These are phyloP conservation scores for Penicillium malachiteum DNA, from an alignment of 495 filamentous ascomycete species.

Conservation along the genomic window DNA sequence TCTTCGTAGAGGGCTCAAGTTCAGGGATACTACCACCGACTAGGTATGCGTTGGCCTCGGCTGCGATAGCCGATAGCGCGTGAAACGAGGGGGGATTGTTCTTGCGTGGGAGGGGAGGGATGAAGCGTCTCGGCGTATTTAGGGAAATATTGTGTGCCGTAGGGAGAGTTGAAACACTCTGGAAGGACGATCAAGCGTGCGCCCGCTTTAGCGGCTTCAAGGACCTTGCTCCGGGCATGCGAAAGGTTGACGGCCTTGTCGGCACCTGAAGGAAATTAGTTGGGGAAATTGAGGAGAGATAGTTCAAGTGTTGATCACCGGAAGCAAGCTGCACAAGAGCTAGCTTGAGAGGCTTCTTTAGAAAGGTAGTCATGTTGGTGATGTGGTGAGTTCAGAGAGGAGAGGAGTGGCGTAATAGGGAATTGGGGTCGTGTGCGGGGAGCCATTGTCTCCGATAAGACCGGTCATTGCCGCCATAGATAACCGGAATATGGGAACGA, in stretches of 20 bases:
- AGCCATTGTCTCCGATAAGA: no score
- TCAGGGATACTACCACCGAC: conserved; percentile 95
- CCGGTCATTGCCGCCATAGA: no score
- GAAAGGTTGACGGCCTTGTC: conserved; percentile 85
- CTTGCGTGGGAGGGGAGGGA: conserved; percentile 68
- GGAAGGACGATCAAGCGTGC: conserved; percentile 63
- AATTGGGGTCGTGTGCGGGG: no score
- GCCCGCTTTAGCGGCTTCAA: conserved; percentile 72
- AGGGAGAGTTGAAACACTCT: conserved; percentile 98
- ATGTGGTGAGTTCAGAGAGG: no score
- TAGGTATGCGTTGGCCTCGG: conserved; percentile 72
- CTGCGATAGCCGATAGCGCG: conserved; percentile 75
- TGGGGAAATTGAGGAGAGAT: background rate
- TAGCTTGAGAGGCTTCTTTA: conserved; percentile 75
- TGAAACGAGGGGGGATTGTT: conserved; percentile 79
- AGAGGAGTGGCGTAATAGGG: no score
- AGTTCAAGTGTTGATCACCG: conserved; percentile 35
- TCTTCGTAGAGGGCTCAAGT: conserved; percentile 57
- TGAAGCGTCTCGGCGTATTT: conserved; percentile 86
- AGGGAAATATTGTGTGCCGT: conserved; percentile 87
- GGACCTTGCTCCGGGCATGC: conserved; percentile 76
- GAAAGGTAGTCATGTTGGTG: conserved; percentile 49
- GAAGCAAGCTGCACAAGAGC: conserved; percentile 80
- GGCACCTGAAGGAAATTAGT: conserved; percentile 46
- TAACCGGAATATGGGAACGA: no score